phyloP scores from a whole-genome alignment of 2,329 filamentous ascomycete genomes.

The Ceratocystis diversiconidia region DNA sequence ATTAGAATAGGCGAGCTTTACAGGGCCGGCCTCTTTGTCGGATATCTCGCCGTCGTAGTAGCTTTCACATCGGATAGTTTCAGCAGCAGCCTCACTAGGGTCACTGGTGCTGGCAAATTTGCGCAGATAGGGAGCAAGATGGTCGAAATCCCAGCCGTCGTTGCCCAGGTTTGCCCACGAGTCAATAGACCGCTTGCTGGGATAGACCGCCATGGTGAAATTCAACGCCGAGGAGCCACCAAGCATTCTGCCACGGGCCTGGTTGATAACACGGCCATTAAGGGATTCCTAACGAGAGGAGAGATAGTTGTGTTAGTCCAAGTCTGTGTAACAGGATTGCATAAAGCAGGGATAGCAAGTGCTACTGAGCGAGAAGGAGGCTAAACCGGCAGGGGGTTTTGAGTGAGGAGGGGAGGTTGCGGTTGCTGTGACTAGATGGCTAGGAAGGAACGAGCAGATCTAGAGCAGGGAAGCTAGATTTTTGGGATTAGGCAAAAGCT shows the following conservation, averaged over 20 bases:
- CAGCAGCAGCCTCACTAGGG: slow-evolving; percentile 22
- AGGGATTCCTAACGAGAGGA: slow-evolving; percentile 11
- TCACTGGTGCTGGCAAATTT: slow-evolving; percentile 26
- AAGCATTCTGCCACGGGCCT: slow-evolving; percentile 40
- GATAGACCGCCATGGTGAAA: slow-evolving; percentile 35
- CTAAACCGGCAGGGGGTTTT: not conserved
- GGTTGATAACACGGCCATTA: slow-evolving; percentile 19
- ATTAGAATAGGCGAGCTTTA: slow-evolving; percentile 17
- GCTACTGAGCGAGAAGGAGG: not conserved
- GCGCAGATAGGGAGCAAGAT: slow-evolving; percentile 25
- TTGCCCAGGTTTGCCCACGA: slow-evolving; percentile 23
- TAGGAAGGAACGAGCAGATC: not conserved
- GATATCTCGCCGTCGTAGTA: slow-evolving; percentile 24
- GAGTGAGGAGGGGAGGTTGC: not conserved
- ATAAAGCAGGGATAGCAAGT: not conserved
- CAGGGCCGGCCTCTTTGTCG: slow-evolving; percentile 24
- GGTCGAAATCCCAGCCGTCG: slow-evolving; percentile 22
- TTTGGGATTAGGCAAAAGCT: not conserved
- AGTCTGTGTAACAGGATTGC: not conserved
- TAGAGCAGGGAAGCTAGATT: not conserved
- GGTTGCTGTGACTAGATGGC: not conserved
- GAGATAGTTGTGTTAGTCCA: slow-evolving; percentile 2
- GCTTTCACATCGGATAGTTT: slow-evolving; percentile 24
- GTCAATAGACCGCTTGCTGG: slow-evolving; percentile 16
- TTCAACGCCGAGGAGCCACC: slow-evolving; percentile 46